Evolutionary conservation across 2,329 filamentous ascomycete genomes (phyloP).

Genomic region (Paramyrothecium roridum): DNA sequence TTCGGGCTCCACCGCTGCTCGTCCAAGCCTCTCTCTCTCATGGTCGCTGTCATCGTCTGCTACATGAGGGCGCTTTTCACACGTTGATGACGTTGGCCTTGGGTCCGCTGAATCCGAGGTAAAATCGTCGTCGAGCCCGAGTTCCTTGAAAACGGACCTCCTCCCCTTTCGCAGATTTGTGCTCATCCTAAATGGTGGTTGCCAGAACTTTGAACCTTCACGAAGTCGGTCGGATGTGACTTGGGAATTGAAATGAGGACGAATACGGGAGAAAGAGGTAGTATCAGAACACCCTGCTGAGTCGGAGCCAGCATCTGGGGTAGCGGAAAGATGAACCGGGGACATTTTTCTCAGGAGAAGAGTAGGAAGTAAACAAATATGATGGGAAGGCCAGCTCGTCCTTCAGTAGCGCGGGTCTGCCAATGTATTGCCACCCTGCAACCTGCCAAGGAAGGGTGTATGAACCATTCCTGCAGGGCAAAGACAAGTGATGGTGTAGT

Average conservation of each 20-base stretch:
- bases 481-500: neutral
- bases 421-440: neutral
- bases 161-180: slow-evolving; percentile 47
- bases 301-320: slow-evolving; percentile 8
- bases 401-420: neutral
- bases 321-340: slow-evolving; percentile 13
- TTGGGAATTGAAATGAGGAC: slow-evolving; percentile 49
- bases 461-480: neutral
- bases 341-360: slow-evolving; percentile 10
- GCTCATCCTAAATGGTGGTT: slow-evolving; percentile 35
- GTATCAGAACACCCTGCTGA: slow-evolving; percentile 1
- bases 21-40: neutral
- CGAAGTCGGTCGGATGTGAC: slow-evolving; percentile 49
- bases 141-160: slow-evolving; percentile 50
- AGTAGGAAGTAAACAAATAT: neutral
- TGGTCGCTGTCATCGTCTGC: neutral
- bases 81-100: slow-evolving; percentile 7
- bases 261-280: slow-evolving; percentile 17
- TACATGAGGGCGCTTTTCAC: slow-evolving; percentile 8
- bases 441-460: neutral
- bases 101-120: slow-evolving; percentile 15
- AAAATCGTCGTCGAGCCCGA: slow-evolving; percentile 38
- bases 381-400: too few species aligned
- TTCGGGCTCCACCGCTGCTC: neutral
- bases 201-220: slow-evolving; percentile 38